Conservation (phyloP, 1,284 basidiomycete genomes). For the Earliella scabrosa region DNA sequence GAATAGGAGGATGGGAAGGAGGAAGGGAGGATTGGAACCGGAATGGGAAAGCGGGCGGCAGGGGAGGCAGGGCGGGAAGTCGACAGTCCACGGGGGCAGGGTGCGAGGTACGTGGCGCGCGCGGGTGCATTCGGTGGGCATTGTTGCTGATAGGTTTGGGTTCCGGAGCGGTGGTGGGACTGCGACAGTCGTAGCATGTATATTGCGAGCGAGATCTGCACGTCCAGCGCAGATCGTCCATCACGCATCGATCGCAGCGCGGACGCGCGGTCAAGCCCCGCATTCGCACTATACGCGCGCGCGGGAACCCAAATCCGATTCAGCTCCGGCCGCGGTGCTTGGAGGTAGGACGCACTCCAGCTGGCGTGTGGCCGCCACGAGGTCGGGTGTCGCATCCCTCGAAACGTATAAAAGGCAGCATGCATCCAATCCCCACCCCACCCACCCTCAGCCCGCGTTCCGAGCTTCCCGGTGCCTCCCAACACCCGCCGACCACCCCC, state of each 20-base stretch:
- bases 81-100: neutral
- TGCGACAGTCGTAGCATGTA: neutral
- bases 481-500: neutral
- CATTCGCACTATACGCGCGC: constrained; percentile 5
- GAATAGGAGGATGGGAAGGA: too few relatives aligned
- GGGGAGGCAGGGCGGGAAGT: neutral
- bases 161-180: too few relatives aligned
- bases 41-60: neutral
- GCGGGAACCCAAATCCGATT: constrained; percentile 6
- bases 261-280: constrained; percentile 3
- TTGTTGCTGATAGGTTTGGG: too few relatives aligned
- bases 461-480: neutral
- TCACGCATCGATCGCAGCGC: constrained; percentile 13
- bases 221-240: constrained; percentile 14
- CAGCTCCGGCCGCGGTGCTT: constrained; percentile 10
- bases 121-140: neutral
- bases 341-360: constrained; percentile 2
- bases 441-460: neutral
- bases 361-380: constrained; percentile 18
- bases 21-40: neutral
- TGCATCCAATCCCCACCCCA: neutral
- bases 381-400: constrained; percentile 13
- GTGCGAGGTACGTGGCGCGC: neutral
- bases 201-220: neutral
- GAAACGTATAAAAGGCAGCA: constrained; percentile 15